These are phyloP conservation scores for Galeopsis tetrahit DNA, from an alignment of 257 asterid species.

Conservation along the genomic window DNA sequence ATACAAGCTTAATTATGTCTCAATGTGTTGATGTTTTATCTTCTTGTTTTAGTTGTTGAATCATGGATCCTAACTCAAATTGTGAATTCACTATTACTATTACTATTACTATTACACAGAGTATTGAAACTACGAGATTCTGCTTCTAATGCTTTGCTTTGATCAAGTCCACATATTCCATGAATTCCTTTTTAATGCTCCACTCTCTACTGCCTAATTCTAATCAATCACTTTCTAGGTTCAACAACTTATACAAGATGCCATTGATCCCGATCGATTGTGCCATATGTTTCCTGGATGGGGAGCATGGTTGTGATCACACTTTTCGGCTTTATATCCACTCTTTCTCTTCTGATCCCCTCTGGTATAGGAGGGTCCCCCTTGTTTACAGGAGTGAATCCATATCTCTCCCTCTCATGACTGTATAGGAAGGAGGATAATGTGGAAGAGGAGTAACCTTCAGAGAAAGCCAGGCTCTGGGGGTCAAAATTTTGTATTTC, in stretches of 20 bases:
- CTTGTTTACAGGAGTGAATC: no score
- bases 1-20: neutral
- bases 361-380: no score
- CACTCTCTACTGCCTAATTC: neutral
- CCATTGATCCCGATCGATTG: constrained; percentile 90
- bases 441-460: neutral
- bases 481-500: neutral
- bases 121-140: neutral
- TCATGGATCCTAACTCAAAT: neutral
- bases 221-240: constrained; percentile 53
- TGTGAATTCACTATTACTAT: neutral
- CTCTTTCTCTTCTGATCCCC: neutral
- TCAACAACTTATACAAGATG: constrained; percentile 95
- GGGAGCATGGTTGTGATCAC: constrained; percentile 90
- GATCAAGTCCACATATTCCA: neutral
- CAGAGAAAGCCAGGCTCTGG: neutral
- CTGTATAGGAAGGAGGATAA: neutral
- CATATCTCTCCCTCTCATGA: neutral
- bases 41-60: neutral
- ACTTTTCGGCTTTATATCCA: constrained; percentile 29
- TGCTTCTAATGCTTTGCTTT: neutral
- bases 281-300: constrained; percentile 98
- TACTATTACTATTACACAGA: neutral
- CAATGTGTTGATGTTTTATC: neutral
- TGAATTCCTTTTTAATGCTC: neutral